Conservation (phyloP, 2,329 filamentous ascomycete genomes). For the Aciculosporium take region DNA sequence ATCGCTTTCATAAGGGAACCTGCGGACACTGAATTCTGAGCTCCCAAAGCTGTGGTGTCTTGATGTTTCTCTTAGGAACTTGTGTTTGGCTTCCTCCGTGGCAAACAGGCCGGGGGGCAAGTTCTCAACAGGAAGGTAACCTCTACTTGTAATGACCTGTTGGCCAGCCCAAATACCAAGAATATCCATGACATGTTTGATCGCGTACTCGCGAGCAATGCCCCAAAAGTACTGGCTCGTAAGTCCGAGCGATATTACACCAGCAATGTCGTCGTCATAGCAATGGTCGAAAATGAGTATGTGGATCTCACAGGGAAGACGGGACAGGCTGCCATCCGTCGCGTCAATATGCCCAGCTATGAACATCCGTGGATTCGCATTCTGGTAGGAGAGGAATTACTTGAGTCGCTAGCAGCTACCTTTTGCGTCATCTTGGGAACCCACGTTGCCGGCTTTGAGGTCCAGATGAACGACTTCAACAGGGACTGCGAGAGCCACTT, state of each 20-base stretch:
- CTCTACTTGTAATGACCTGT: neutral
- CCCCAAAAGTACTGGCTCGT: slow-evolving; percentile 1
- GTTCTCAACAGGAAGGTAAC: neutral
- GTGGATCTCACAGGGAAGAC: neutral
- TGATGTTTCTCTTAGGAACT: neutral
- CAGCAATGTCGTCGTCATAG: neutral
- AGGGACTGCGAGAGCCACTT: too few relatives aligned
- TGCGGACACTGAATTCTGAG: too few relatives aligned
- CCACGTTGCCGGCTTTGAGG: too few relatives aligned
- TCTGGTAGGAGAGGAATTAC: neutral
- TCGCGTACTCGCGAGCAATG: neutral
- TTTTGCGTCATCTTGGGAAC: too few relatives aligned
- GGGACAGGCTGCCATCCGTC: neutral
- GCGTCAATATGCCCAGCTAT: neutral
- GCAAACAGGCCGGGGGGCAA: neutral
- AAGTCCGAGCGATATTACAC: neutral
- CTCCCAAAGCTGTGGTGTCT: too few relatives aligned
- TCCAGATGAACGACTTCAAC: too few relatives aligned
- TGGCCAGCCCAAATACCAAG: neutral
- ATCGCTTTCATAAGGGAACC: too few relatives aligned
- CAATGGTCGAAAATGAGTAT: neutral
- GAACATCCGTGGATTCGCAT: neutral
- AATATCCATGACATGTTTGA: neutral
- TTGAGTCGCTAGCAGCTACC: too few relatives aligned
- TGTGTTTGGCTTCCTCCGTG: neutral